phyloP scores from a whole-genome alignment of 192 early-diverging fungal genomes.

The Umbelopsis ramanniana region DNA sequence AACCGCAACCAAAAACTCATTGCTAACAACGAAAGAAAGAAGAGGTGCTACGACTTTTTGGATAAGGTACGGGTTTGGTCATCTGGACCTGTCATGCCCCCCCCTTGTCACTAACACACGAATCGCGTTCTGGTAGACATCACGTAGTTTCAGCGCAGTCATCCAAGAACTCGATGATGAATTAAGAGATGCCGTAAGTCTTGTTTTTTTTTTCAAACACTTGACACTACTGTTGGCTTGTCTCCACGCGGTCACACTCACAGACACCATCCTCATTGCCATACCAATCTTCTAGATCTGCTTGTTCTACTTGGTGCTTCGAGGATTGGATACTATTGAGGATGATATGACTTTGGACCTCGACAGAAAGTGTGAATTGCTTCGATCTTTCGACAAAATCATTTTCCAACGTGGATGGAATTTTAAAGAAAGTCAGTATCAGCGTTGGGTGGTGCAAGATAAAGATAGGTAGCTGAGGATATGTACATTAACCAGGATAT shows the following conservation, averaged over 20 bases:
- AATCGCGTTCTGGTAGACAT: slow-evolving; percentile 57
- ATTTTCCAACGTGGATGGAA: slow-evolving; percentile 82
- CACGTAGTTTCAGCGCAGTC: slow-evolving; percentile 94
- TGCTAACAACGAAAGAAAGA: slow-evolving; percentile 58
- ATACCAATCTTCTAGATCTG: slow-evolving; percentile 63
- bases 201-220: not conserved
- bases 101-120: not conserved
- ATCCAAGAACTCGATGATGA: slow-evolving; percentile 86
- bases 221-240: not conserved
- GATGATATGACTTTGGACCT: slow-evolving; percentile 95
- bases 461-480: too few relatives aligned
- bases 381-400: slow-evolving; percentile 81
- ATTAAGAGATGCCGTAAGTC: slow-evolving; percentile 71
- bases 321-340: slow-evolving; percentile 97
- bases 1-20: slow-evolving; percentile 43
- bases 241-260: not conserved
- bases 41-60: slow-evolving; percentile 88
- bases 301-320: slow-evolving; percentile 94
- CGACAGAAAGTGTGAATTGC: slow-evolving; percentile 73
- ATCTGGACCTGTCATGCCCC: not conserved
- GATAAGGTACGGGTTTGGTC: slow-evolving; percentile 52
- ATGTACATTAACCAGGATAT: not conserved
- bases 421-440: slow-evolving; percentile 70
- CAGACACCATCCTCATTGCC: not conserved
- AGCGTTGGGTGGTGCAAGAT: not conserved